Evolutionary conservation across 2,329 filamentous ascomycete genomes (phyloP).

Genomic region (Trichoderma simmonsii): DNA sequence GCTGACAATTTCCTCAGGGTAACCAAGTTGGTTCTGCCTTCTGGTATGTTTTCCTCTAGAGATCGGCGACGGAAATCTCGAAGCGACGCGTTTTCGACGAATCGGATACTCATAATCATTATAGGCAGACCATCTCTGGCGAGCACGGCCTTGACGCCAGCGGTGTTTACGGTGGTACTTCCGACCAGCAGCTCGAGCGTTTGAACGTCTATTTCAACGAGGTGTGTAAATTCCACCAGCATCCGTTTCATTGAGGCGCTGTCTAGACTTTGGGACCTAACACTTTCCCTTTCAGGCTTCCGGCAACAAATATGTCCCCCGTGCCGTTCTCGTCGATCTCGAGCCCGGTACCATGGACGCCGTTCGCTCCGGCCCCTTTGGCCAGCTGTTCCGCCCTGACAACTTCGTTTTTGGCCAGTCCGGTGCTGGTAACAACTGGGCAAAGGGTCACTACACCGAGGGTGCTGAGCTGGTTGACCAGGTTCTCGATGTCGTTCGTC

Average conservation of each 20-base stretch:
- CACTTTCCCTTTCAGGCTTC: constrained; percentile 61
- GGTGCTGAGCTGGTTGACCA: constrained; percentile 97
- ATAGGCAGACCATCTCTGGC: constrained; percentile 75
- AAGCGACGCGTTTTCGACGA: constrained; percentile 4
- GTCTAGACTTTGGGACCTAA: not conserved
- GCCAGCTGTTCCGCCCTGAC: constrained; percentile 98
- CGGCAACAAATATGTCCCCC: constrained; percentile 98
- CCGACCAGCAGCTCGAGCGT: constrained; percentile 97
- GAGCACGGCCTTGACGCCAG: constrained; percentile 96
- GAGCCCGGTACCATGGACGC: constrained; percentile 99
- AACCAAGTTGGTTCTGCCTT: constrained; percentile 99
- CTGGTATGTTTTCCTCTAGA: constrained; percentile 41
- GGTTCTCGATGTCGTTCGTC: constrained; percentile 95
- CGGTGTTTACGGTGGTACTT: constrained; percentile 97
- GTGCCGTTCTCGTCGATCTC: constrained; percentile 97
- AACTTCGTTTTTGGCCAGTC: constrained; percentile 99
- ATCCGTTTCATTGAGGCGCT: not conserved
- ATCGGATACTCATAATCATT: constrained; percentile 4
- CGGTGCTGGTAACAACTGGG: constrained; percentile 99
- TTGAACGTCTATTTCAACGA: constrained; percentile 99
- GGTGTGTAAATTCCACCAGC: constrained; percentile 36
- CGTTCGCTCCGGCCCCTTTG: constrained; percentile 95
- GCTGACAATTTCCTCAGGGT: constrained; percentile 61
- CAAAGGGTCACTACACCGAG: constrained; percentile 99
- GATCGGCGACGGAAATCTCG: not conserved